Conservation (phyloP, 2,329 filamentous ascomycete genomes). For the Xylariaceae sp. region DNA sequence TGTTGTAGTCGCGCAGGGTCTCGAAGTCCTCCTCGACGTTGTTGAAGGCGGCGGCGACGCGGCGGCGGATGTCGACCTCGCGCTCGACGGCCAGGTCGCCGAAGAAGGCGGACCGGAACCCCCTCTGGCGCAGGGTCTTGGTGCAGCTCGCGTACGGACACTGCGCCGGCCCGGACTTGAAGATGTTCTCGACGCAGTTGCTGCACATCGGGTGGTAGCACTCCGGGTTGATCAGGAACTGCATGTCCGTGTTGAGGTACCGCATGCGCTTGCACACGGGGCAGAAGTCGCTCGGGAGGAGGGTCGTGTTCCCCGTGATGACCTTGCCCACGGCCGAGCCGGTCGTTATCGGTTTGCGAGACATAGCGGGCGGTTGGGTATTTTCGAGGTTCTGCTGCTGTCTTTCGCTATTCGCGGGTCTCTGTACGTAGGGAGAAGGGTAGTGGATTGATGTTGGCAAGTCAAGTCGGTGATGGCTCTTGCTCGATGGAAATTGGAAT, state of each 20-base stretch:
- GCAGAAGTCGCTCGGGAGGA: conserved; percentile 64
- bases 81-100: conserved; percentile 81
- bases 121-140: conserved; percentile 76
- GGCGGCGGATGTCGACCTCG: conserved; percentile 83
- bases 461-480: too few relatives aligned
- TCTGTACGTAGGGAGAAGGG: too few relatives aligned
- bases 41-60: conserved; percentile 79
- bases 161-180: conserved; percentile 82
- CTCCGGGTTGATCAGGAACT: conserved; percentile 94
- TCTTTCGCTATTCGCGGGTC: too few relatives aligned
- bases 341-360: conserved; percentile 30
- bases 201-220: conserved; percentile 99
- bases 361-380: too few relatives aligned
- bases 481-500: too few relatives aligned
- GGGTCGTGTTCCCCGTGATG: conserved; percentile 19
- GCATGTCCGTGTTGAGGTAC: conserved; percentile 90
- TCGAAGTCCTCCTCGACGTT: conserved; percentile 88
- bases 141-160: conserved; percentile 88
- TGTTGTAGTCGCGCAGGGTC: conserved; percentile 75
- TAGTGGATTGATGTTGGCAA: too few relatives aligned
- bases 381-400: too few relatives aligned
- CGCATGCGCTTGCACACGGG: conserved; percentile 95
- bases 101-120: conserved; percentile 86
- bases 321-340: conserved; percentile 16
- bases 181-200: conserved; percentile 90